Base-by-base conservation (phyloP, 1,139 yeast species). In the Pichia cactophila region DNA sequence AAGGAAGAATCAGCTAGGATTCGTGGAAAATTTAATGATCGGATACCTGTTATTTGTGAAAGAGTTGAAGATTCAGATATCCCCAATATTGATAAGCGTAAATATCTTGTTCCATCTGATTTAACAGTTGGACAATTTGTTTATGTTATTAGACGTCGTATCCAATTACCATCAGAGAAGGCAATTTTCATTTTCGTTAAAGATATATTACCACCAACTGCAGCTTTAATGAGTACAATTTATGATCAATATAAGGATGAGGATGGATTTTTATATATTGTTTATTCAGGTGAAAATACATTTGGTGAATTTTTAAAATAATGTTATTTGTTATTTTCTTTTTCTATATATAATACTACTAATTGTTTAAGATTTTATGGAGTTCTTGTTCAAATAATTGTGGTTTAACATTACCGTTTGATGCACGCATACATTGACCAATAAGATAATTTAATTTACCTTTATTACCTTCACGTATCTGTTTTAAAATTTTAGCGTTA, bases 121-220 rank as follows among this genome's bases (percentile, higher is more conserved):
- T 77, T 92, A 62, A 88, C 97, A 0, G 96, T 92, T 54, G 98
- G 98, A 38, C 98, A 92, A 69, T 90, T 92, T 72, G 97, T 92
- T 49, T 92, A 92, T 64, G 98, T 92, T 53, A 88, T 92, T 61
- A 83, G 98, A 70, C 89, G 90, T 73, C 83, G 98, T 68, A 90
- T 92, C 69, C 86, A 86, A 74, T 78, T 92, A 57, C 96, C 97
- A 43, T 87, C 96, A 41, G 98, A 92, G 69, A 90, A 92, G 82
- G 98, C 98, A 44, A 90, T 92, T 58, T 92, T 92, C 69, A 89
- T 92, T 59, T 92, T 92, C 69, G 95, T 92, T 55, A 90, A 92
- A 65, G 98, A 92, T 66, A 90, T 92, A 52, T 77, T 92, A 61
- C 98, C 98, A 26, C 97, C 97, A 45, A 92, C 98, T 2, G 97